Base-by-base conservation (phyloP, 352 stramenopile species). In the Globisporangium cystogenes region DNA sequence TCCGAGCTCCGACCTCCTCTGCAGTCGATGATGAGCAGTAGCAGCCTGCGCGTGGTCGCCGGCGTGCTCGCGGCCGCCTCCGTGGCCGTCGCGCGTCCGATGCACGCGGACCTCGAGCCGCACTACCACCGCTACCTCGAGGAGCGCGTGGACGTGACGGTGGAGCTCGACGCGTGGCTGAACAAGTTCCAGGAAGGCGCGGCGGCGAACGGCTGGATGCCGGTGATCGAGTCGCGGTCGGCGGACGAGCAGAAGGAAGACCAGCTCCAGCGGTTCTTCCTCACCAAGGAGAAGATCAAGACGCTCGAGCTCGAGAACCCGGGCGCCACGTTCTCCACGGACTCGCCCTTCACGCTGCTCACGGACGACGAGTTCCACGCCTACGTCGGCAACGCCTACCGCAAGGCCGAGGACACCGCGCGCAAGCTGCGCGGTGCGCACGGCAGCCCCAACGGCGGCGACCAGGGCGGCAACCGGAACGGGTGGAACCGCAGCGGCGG, bases 91-190 rank as follows among this genome's bases (percentile, higher is more conserved):
- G 44, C 49, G 15, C 65, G 45, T 8, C 67, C 55, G 18, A 65
- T 61, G 43, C 48, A 76, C 46, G 53, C 54, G 1, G 59, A 49
- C 7, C 64, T 70, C 20, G 53, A 40, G 23, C 45, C 61, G 24
- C 46, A 75, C 41, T 77, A 80, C 45, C 47, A 72, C 33, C 72
- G 70, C 1, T 88, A 86, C 47, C 64, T 88, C 46, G 56, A 68
- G 46, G 72, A 80, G 51, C 65, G 65, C 44, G 60, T 81, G 35
- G 56, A 64, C 16, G 54, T 86, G 18, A 58, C 43, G 1, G 45
- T 55, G 10, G 73, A 85, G 47, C 51, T 84, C 48, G 50, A 74
- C 1, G 55, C 65, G n/a, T 87, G 73, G 73, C 59, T 84, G 31
- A 60, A 42, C 48, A 68, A 68, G 51, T 82, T 63, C 39, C 11